Evolutionary conservation across 2,329 filamentous ascomycete genomes (phyloP), one percentile per base, ranked within the genome.

Genomic region (Hymenoscyphus scutula): DNA sequence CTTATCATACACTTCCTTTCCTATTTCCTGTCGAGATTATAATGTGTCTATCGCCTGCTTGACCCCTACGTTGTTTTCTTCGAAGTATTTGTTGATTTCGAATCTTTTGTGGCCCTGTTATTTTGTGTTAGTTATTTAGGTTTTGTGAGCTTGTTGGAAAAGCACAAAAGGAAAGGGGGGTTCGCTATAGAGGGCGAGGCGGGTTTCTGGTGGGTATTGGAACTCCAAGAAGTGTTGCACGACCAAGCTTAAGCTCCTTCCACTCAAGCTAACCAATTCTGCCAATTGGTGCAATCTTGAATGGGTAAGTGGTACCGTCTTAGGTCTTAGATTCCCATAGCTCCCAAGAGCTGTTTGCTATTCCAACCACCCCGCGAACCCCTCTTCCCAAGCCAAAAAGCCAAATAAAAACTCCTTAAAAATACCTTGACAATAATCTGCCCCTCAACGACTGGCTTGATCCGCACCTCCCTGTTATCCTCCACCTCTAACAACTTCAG

Each of bases 351-450:
- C 34, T 38, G 29, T 32, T 53, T 27, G 17, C 19, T 13, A 37
- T 4, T 29, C 25, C 19, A 41, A 54, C 51, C 13, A 15, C 11
- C 13, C 34, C 34, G 25, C 27, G 1, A 27, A 7, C 51, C 51
- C 51, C 4, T 6, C 8, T 19, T 17, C 13, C 8, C 7, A 45
- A 45, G 4, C 17, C 19, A 10, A 23, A 11, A 2, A 5, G 2
- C 25, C 25, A 8, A n/a, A 34, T 7, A 29, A 56, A 11, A 5
- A 56, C 29, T 25, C 5, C 6, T 27, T 41, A 23, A 45, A 55
- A 64, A 70, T 74, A 91, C 90, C 82, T 88, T 91, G 66, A 96
- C 80, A 65, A 89, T 79, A 59, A 98, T 83, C 71, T 97, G 89
- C 58, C 83, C 82, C 53, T 89, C 96, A 58, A 88, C 77, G 27